Base-by-base conservation (phyloP, 495 filamentous ascomycete species). In the Antarctomyces pellizariae region DNA sequence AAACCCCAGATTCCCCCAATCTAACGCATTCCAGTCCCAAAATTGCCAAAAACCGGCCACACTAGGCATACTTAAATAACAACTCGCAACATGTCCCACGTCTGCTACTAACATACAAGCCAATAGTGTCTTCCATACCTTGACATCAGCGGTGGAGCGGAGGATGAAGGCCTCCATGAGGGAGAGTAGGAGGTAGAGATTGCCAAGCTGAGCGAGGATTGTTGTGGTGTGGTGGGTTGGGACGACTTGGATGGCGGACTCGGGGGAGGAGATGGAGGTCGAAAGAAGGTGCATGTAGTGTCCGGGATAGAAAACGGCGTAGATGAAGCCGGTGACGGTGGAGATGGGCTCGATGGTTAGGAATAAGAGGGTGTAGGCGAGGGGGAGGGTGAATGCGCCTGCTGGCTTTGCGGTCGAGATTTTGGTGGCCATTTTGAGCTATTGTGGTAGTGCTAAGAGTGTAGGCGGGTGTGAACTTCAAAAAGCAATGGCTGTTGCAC, bases 121-220 rank as follows among this genome's bases (percentile, higher is more conserved):
- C 2, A 77, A 44, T 3, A 78, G 45, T 5, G 54, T 52, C 25
- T 52, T 54, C 72, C 72, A 78, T 29, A 78, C 69, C 3, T 49
- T 46, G 4, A 67, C 32, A 41, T 76, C 65, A 11, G 47, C 45
- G 3, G 71, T 67, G 5, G 56, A 45, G 12, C 72, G 68, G 28
- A 78, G 51, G 8, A 76, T 60, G 9, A 76, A 46, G 2, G 65
- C 68, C 45, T 79, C 70, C 43, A 64, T 75, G 24, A 79, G 33
- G 29, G 68, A 63, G 43, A 79, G 72, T 25, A 71, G 49, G 5
- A 72, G 36, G 46, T 72, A 72, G 11, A 72, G 36, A 41, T 71
- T 72, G 16, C 58, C 67, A 11, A 72, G 60, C 44, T 72, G 66
- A 10, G 62, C 58, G 22, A 71, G 45, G 10, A 57, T 56, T 23